A percentile compares a stretch with the other conserved stretches of the same genome.
phyloP scores from a whole-genome alignment of 306 rosid genomes.

The Lathyrus oleraceus region DNA sequence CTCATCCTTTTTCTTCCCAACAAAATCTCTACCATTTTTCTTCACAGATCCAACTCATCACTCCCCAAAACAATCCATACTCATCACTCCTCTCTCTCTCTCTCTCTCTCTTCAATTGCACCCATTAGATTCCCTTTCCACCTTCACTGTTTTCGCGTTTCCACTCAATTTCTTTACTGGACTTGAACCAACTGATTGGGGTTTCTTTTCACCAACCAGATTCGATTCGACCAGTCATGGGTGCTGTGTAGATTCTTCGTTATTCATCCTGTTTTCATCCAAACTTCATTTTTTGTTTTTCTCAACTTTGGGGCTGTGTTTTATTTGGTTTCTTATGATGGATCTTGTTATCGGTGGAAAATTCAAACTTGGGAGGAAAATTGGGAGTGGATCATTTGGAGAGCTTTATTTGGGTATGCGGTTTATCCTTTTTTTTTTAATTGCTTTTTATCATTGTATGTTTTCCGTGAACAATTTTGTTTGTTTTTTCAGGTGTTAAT shows the following conservation, averaged over 20 bases:
- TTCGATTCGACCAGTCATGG: conserved; percentile 30
- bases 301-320: conserved; percentile 20
- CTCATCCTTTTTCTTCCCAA: conserved; percentile 1
- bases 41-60: conserved; percentile 52
- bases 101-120: background rate
- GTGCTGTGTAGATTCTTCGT: conserved; percentile 17
- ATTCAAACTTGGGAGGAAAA: conserved; percentile 88
- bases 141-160: background rate
- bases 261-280: conserved; percentile 16
- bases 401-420: conserved; percentile 84
- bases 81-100: background rate
- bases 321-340: conserved; percentile 62
- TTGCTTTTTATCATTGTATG: background rate
- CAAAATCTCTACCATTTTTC: conserved; percentile 26
- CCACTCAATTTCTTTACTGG: background rate
- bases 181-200: background rate
- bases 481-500: conserved; percentile 68
- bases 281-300: background rate
- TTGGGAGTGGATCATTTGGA: conserved; percentile 91
- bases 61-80: conserved; percentile 13
- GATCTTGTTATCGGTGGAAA: conserved; percentile 86
- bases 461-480: conserved; percentile 19
- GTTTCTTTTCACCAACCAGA: conserved; percentile 25
- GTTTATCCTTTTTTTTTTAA: background rate
- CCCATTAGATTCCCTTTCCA: conserved; percentile 34